Percentiles rank a stretch among this genome's conserved stretches.
Evolutionary conservation across 768 basidiomycete genomes (phyloP).

Genomic region (Macrolepiota albuminosa): DNA sequence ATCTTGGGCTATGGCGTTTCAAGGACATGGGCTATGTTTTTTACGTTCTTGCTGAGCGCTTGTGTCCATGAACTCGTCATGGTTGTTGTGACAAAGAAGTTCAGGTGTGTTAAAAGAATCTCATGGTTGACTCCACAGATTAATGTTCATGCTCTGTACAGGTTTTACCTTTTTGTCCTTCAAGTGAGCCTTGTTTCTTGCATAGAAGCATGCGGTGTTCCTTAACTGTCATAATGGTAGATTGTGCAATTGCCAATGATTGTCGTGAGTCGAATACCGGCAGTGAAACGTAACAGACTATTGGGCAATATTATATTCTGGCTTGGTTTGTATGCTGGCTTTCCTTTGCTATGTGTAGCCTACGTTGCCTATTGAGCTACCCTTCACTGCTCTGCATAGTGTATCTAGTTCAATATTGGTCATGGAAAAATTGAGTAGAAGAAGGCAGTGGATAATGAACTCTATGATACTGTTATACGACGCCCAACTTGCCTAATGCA

Average conservation of each 20-base stretch:
- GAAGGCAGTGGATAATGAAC: neutral
- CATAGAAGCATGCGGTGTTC: neutral
- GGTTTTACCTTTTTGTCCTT: slow-evolving; percentile 82
- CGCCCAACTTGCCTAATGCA: slow-evolving; percentile 19
- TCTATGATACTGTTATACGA: neutral
- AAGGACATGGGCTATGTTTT: slow-evolving; percentile 76
- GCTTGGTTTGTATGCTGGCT: slow-evolving; percentile 87
- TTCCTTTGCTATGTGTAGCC: slow-evolving; percentile 87
- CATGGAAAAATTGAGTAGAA: neutral
- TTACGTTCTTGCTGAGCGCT: slow-evolving; percentile 91
- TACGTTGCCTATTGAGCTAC: slow-evolving; percentile 38
- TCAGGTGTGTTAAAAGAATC: slow-evolving; percentile 49
- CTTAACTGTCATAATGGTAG: slow-evolving; percentile 27
- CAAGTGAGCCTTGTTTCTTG: slow-evolving; percentile 37
- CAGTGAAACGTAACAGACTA: slow-evolving; percentile 75
- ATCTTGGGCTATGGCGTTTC: slow-evolving; percentile 75
- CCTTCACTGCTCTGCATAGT: neutral
- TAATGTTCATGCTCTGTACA: slow-evolving; percentile 19
- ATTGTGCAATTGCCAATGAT: slow-evolving; percentile 93
- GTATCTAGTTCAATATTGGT: neutral
- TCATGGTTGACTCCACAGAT: neutral
- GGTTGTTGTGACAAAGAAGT: slow-evolving; percentile 91
- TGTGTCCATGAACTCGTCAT: slow-evolving; percentile 93
- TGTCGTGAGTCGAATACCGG: slow-evolving; percentile 67
- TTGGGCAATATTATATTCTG: slow-evolving; percentile 89